A percentile compares a stretch with the other conserved stretches of the same genome.
Conservation (phyloP, 1,139 yeast species). For the Pichiaceae sp. region DNA sequence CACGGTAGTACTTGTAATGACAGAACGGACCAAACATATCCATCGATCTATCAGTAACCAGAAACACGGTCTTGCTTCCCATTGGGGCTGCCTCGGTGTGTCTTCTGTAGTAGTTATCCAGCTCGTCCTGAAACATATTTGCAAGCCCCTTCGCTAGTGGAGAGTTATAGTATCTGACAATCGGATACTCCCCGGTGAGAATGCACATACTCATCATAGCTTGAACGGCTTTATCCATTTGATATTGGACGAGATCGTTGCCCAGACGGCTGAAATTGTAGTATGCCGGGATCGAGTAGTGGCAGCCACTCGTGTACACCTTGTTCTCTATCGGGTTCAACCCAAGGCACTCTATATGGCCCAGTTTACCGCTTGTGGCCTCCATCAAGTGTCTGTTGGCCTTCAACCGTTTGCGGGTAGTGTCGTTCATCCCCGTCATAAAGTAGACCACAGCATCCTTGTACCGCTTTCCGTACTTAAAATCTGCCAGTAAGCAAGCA, state of each 20-base stretch:
- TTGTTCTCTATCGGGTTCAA: slow-evolving; percentile 21
- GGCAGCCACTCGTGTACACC: slow-evolving; percentile 21
- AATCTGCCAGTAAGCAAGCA: slow-evolving; percentile 55
- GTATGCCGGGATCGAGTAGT: slow-evolving; percentile 61
- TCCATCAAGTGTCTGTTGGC: slow-evolving; percentile 12
- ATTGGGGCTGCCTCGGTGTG: slow-evolving; percentile 59
- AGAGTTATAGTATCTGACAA: slow-evolving; percentile 69
- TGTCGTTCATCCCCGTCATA: slow-evolving; percentile 38
- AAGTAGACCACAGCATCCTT: slow-evolving; percentile 46
- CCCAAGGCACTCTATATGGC: slow-evolving; percentile 17
- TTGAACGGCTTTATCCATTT: slow-evolving; percentile 51
- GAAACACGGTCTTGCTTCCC: slow-evolving; percentile 55
- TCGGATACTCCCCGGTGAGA: slow-evolving; percentile 81
- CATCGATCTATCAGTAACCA: slow-evolving; percentile 75
- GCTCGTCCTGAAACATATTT: slow-evolving; percentile 53
- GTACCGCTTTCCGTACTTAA: slow-evolving; percentile 46
- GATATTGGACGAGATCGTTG: slow-evolving; percentile 48
- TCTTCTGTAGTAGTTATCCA: slow-evolving; percentile 68
- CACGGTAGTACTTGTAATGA: slow-evolving; percentile 92
- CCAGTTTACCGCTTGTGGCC: slow-evolving; percentile 12
- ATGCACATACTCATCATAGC: slow-evolving; percentile 66
- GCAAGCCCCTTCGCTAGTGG: slow-evolving; percentile 71
- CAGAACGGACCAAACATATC: slow-evolving; percentile 79
- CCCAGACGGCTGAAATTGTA: slow-evolving; percentile 68
- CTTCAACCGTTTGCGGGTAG: slow-evolving; percentile 16